Percentiles rank a stretch among this genome's conserved stretches.
phyloP scores from a whole-genome alignment of 1,284 basidiomycete species.

The Porogramme epimiltina region DNA sequence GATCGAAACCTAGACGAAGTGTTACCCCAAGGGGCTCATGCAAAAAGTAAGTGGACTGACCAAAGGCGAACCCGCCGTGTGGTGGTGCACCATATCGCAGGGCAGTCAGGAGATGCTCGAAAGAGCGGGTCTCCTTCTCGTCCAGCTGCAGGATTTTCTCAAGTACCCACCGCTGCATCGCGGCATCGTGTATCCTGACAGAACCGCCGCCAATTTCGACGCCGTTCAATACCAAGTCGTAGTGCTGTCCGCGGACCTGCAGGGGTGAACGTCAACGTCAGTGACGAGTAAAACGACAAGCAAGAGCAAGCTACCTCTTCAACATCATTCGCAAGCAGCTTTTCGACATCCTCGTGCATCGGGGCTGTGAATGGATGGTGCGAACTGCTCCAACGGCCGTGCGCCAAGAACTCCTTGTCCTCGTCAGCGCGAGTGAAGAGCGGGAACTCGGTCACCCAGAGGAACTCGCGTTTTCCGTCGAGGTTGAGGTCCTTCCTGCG shows the following conservation, averaged over 20 bases:
- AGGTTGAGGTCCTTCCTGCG: conserved; percentile 49
- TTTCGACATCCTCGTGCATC: conserved; percentile 83
- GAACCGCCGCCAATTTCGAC: conserved; percentile 93
- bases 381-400: conserved; percentile 86
- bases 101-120: conserved; percentile 85
- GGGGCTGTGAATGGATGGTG: conserved; percentile 98
- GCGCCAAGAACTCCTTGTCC: conserved; percentile 85
- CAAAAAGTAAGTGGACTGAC: conserved; percentile 41
- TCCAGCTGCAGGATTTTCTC: conserved; percentile 77
- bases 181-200: conserved; percentile 88
- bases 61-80: conserved; percentile 93
- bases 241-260: conserved; percentile 94
- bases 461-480: conserved; percentile 72
- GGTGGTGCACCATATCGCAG: conserved; percentile 90
- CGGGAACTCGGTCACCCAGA: conserved; percentile 97
- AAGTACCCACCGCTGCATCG: conserved; percentile 86
- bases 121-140: conserved; percentile 72
- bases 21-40: conserved; percentile 1
- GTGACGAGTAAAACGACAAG: too few species aligned
- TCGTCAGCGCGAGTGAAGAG: conserved; percentile 87
- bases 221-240: conserved; percentile 95
- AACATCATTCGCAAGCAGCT: conserved; percentile 69
- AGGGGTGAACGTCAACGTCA: too few species aligned
- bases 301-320: conserved; percentile 52
- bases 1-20: conserved; percentile 76